Evolutionary conservation across 257 asterid genomes (phyloP), one percentile per base, ranked within the genome.

Genomic region (Primulina tabacum): DNA sequence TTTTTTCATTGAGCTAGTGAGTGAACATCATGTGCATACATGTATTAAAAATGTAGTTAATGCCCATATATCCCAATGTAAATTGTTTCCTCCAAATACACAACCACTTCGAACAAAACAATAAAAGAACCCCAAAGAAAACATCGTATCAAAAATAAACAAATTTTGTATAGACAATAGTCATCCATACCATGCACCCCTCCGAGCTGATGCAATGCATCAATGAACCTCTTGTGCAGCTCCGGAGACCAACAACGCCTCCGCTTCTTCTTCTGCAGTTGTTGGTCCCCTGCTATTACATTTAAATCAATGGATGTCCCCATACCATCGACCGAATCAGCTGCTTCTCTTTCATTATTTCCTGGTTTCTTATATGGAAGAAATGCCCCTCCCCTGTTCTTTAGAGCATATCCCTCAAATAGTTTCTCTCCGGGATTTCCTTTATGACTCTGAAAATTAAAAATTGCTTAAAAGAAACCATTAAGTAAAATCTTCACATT

Each of bases 161-260:
- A 28, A 28, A 28, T 28, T 28, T 28, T 28, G 30, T 2, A 28
- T 28, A 28, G 30, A 28, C 4, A 3, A 28, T 21, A 50, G 7
- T 33, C 37, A 33, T 33, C 37, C 37, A 33, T 33, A 33, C 71
- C 62, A 50, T 66, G 71, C 43, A 37, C 61, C 29, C 71, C 71
- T 50, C 71, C 71, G 43, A 66, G 71, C 60, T 66, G 38, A 29
- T 47, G 71, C 24, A 66, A 60, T 14, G 71, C 71, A 47, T 50
- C 10, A 37, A 66, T 47, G 17, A 66, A 66, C 30, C 60, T 21
- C 26, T 52, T 43, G 60, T 66, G 71, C n/a, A 66, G 60, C 18
- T 66, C 71, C 4, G 71, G 61, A 11, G 71, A 66, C 71, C 71
- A 66, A 47, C 71, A 66, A 2, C 71, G 71, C 47, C 71, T 26